Conservation (phyloP, 2,329 filamentous ascomycete genomes). For the Leptodontidium sp. region DNA sequence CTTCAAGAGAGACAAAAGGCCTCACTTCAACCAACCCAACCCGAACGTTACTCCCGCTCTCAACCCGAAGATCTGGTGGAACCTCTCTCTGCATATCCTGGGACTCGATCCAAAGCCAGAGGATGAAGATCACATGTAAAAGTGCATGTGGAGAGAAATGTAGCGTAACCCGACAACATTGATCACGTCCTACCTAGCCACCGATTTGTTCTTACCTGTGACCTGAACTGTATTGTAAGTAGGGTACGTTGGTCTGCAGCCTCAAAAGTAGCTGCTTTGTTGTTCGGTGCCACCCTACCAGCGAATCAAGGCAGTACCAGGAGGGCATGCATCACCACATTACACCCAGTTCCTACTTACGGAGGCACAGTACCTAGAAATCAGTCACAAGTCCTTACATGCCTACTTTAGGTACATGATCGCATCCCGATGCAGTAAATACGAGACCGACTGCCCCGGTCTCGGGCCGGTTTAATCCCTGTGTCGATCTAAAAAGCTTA, state of each 20-base stretch:
- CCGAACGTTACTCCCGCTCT: not conserved
- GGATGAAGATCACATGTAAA: not conserved
- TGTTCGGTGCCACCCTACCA: conserved; percentile 7
- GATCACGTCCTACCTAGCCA: not conserved
- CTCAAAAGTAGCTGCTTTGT: conserved; percentile 5
- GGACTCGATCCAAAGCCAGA: not conserved
- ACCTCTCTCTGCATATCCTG: not conserved
- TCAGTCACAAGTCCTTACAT: not conserved
- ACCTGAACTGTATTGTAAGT: not conserved
- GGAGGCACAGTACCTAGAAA: not conserved
- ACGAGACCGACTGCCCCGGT: not conserved
- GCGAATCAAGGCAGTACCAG: not conserved
- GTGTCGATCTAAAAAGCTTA: conserved; percentile 20
- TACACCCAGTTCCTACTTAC: too few relatives aligned
- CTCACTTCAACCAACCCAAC: not conserved
- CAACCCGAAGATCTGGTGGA: not conserved
- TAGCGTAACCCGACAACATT: not conserved
- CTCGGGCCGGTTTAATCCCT: not conserved
- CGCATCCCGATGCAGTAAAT: not conserved
- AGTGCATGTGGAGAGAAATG: not conserved
- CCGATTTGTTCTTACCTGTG: not conserved
- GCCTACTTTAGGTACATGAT: too few relatives aligned
- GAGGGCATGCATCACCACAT: too few relatives aligned
- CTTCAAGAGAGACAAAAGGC: not conserved
- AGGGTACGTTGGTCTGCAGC: not conserved